Percentiles rank a stretch among this genome's conserved stretches.
phyloP scores from a whole-genome alignment of 2,329 filamentous ascomycete genomes.

The Lecanicillium sp. region DNA sequence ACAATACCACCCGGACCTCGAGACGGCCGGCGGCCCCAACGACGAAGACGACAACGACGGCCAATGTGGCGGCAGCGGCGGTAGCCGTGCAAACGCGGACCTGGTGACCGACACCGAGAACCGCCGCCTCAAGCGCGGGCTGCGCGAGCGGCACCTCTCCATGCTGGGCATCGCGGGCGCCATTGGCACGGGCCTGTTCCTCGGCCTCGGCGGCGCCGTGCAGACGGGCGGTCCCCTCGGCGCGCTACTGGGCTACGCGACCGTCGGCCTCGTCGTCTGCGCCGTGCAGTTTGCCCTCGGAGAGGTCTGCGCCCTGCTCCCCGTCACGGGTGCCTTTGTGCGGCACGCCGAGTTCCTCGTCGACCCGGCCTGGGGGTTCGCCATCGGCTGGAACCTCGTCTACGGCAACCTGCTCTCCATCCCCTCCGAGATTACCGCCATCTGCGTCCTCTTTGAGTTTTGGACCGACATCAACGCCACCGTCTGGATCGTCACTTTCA shows the following conservation, averaged over 20 bases:
- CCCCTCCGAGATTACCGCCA: constrained; percentile 54
- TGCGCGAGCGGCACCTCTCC: constrained; percentile 45
- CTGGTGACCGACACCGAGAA: constrained; percentile 41
- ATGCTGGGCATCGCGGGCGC: constrained; percentile 56
- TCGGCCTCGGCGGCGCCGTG: constrained; percentile 48
- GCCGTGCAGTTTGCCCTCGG: constrained; percentile 52
- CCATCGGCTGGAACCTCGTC: constrained; percentile 46
- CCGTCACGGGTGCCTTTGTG: constrained; percentile 56
- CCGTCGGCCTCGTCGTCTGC: constrained; percentile 48
- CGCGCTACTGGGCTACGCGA: constrained; percentile 44
- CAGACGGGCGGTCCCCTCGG: constrained; percentile 40
- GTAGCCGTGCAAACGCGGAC: constrained; percentile 25
- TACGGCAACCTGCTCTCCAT: constrained; percentile 48
- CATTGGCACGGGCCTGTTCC: constrained; percentile 54
- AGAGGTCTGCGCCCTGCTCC: constrained; percentile 52
- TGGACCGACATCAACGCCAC: constrained; percentile 52
- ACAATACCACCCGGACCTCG: background rate
- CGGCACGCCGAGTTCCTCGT: constrained; percentile 53
- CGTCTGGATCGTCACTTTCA: constrained; percentile 42
- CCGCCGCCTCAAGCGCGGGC: constrained; percentile 37
- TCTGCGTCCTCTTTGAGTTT: constrained; percentile 54
- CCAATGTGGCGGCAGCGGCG: background rate
- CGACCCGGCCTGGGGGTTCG: constrained; percentile 51
- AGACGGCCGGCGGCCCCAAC: background rate
- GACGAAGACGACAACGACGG: background rate